phyloP scores from a whole-genome alignment of 2,329 filamentous ascomycete species.

The Cordyceps farinosa region DNA sequence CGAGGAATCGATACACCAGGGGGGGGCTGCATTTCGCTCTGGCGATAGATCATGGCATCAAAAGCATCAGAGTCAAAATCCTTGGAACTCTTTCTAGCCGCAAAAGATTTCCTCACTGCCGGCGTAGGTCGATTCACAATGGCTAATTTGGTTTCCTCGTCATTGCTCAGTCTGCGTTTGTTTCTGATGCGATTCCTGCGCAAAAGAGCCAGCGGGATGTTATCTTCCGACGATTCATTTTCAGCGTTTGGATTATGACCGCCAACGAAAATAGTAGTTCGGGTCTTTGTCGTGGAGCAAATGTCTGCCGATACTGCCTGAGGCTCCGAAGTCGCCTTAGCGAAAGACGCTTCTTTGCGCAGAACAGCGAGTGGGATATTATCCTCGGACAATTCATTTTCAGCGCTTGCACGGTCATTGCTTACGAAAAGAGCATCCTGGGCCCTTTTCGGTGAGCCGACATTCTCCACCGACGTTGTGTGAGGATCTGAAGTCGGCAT shows the following conservation, averaged over 20 bases:
- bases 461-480: background rate
- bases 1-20: conserved; percentile 4
- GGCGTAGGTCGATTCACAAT: background rate
- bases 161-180: background rate
- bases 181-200: background rate
- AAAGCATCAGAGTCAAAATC: conserved; percentile 21
- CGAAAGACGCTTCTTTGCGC: background rate
- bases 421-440: background rate
- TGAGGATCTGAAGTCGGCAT: background rate
- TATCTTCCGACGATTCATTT: background rate
- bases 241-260: background rate
- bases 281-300: background rate
- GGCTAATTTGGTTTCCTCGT: background rate
- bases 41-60: conserved; percentile 20
- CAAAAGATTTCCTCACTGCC: background rate
- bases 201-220: background rate
- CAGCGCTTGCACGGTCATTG: background rate
- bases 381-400: background rate
- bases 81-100: background rate
- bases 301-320: background rate
- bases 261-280: background rate
- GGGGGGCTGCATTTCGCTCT: conserved; percentile 13
- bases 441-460: background rate
- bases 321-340: too few species aligned
- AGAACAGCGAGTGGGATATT: background rate